phyloP scores from a whole-genome alignment of 2,329 filamentous ascomycete species.

The Aspergillus unguis region DNA sequence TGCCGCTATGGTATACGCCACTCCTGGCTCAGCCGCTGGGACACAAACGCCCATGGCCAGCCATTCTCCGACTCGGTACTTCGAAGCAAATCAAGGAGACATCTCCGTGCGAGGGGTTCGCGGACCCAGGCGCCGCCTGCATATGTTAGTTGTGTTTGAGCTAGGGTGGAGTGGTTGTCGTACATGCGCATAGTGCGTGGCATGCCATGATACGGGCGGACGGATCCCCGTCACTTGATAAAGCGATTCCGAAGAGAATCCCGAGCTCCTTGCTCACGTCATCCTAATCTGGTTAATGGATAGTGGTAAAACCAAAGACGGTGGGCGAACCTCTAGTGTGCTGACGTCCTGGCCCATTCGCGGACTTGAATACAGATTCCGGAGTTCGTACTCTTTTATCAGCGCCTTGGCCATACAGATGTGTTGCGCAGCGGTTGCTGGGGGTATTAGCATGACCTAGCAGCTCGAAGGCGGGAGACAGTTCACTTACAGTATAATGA shows the following conservation, averaged over 20 bases:
- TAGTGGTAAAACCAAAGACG: not conserved
- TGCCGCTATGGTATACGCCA: conserved; percentile 13
- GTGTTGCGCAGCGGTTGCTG: conserved; percentile 33
- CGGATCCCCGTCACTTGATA: conserved; percentile 34
- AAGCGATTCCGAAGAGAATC: conserved; percentile 33
- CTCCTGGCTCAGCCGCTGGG: conserved; percentile 18
- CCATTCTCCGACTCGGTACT: conserved; percentile 23
- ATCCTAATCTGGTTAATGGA: conserved; percentile 16
- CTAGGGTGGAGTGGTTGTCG: conserved; percentile 3
- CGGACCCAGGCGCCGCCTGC: conserved; percentile 31
- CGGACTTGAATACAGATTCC: conserved; percentile 9
- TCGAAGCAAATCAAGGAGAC: conserved; percentile 22
- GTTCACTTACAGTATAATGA: conserved; percentile 28
- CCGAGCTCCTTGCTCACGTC: conserved; percentile 27
- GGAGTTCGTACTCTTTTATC: conserved; percentile 24
- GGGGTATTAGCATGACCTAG: not conserved
- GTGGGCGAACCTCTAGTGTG: conserved; percentile 22
- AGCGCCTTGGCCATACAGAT: conserved; percentile 33
- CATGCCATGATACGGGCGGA: conserved; percentile 33
- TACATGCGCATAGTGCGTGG: conserved; percentile 34
- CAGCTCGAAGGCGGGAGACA: not conserved
- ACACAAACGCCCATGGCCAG: conserved; percentile 22
- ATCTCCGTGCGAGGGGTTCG: conserved; percentile 25
- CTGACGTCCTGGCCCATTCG: conserved; percentile 16
- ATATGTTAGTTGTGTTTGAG: not conserved